Evolutionary conservation across 495 filamentous ascomycete genomes (phyloP).

Genomic region (Penicillium macrosclerotiorum): DNA sequence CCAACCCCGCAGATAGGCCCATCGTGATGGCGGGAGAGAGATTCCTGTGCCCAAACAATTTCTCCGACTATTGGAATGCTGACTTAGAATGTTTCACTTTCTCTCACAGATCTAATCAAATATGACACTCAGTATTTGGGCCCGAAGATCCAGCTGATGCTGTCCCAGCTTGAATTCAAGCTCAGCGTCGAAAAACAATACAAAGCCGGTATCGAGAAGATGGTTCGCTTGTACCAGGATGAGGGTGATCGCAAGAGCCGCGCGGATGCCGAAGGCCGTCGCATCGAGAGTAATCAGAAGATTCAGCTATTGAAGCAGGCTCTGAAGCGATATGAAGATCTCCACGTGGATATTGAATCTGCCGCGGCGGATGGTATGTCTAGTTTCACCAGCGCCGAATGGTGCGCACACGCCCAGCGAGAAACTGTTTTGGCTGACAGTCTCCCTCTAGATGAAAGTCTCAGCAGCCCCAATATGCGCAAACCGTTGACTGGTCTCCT

Average conservation of each 20-base stretch:
- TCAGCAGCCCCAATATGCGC: slow-evolving; percentile 89
- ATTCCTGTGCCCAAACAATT: neutral
- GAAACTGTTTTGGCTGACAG: slow-evolving; percentile 10
- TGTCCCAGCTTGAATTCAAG: slow-evolving; percentile 98
- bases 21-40: neutral
- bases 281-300: slow-evolving; percentile 95
- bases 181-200: slow-evolving; percentile 99
- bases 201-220: slow-evolving; percentile 98
- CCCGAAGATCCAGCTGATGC: slow-evolving; percentile 97
- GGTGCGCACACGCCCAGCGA: neutral
- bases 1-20: neutral
- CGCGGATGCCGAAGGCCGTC: slow-evolving; percentile 81
- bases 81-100: slow-evolving; percentile 1
- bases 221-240: slow-evolving; percentile 96
- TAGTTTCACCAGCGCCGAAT: neutral
- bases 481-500: slow-evolving; percentile 91
- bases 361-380: slow-evolving; percentile 75
- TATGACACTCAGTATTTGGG: slow-evolving; percentile 95
- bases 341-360: slow-evolving; percentile 91
- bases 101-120: slow-evolving; percentile 85
- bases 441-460: slow-evolving; percentile 97
- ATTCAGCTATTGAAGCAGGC: slow-evolving; percentile 95
- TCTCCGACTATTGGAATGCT: slow-evolving; percentile 15
- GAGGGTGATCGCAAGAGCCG: slow-evolving; percentile 97
- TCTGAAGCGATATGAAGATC: slow-evolving; percentile 93